These are phyloP conservation scores for Kwoniella botswanensis DNA, from an alignment of 768 basidiomycete genomes.

Conservation along the genomic window DNA sequence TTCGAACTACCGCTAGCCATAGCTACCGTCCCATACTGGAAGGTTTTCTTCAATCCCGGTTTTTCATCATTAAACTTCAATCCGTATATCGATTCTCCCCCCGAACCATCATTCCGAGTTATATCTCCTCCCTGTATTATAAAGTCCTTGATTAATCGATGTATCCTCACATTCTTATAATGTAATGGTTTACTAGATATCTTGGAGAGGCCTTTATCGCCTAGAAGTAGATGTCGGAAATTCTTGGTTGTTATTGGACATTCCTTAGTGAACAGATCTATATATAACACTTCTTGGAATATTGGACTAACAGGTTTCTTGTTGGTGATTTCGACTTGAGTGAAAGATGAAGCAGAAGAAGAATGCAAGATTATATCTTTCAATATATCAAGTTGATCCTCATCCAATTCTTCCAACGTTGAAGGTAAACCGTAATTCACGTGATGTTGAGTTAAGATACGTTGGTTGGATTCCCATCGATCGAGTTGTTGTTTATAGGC, in stretches of 20 bases:
- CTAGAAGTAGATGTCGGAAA: background rate
- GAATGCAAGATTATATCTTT: background rate
- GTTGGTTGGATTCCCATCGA: slow-evolving; percentile 3
- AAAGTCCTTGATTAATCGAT: slow-evolving; percentile 5
- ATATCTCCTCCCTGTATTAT: slow-evolving; percentile 15
- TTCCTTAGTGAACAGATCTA: slow-evolving; percentile 1
- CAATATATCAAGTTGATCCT: slow-evolving; percentile 1
- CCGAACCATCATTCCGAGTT: background rate
- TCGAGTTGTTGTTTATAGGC: background rate
- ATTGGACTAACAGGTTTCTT: background rate
- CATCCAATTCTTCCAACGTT: background rate
- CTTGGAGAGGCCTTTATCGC: background rate
- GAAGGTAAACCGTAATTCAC: slow-evolving; percentile 2
- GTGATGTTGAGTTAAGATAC: background rate
- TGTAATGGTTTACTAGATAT: background rate
- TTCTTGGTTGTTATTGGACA: slow-evolving; percentile 5
- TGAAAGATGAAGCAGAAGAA: background rate
- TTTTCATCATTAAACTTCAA: slow-evolving; percentile 7
- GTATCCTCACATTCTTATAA: slow-evolving; percentile 1
- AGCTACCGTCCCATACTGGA: background rate
- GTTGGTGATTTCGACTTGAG: background rate
- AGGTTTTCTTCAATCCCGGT: background rate
- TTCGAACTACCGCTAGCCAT: background rate
- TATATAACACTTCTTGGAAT: background rate
- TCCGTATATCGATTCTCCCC: slow-evolving; percentile 11